Evolutionary conservation across 441 rosid species (phyloP), one percentile per base, ranked within the genome.

Genomic region (Erodium trifolium): DNA sequence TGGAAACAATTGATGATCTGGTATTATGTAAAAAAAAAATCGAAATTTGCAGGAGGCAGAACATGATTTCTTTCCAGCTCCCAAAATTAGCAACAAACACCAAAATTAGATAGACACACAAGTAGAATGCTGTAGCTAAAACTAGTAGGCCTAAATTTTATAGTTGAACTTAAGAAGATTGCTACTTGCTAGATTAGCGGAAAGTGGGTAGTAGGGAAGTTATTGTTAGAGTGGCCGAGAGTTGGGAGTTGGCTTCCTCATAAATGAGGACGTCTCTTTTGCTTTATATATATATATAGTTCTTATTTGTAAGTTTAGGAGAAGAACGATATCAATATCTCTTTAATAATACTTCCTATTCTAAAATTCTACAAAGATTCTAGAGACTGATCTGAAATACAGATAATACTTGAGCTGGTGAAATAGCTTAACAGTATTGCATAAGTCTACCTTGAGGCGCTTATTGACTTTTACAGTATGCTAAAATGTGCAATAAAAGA

Each of bases 1-100:
- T 27, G 65, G 39, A 62, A 62, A 55, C 27, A 27, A 62, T 3
- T 60, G 23, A 19, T 62, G 65, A 62, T 62, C 65, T 29, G n/a
- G 7, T 11, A 60, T 60, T 23, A 1, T 62, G 37, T 3, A 13
- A 27, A 29, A 62, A 29, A 62, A 62, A 5, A 16, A 10, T 62
- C 7, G 4, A 62, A 62, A 13, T 12, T 62, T 62, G 35, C 65
- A 18, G 0, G 19, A 62, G 39, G 65, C 37, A 11, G 65, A 62
- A 29, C 1, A 29, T 62, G 16, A 62, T 27, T 62, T 62, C 65
- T 62, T 29, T n/a, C 65, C 65, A 62, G 8, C 39, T 10, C 31
- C 65, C 17, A 62, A 62, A 62, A 27, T 27, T 23, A 27, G 37
- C 16, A 16, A 55, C 62, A 16, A 62, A 62, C 39, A 62, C 27